A percentile compares a stretch with the other conserved stretches of the same genome.
Conservation (phyloP, 108 stramenopile genomes). For the Cafeteria roenbergensis region DNA sequence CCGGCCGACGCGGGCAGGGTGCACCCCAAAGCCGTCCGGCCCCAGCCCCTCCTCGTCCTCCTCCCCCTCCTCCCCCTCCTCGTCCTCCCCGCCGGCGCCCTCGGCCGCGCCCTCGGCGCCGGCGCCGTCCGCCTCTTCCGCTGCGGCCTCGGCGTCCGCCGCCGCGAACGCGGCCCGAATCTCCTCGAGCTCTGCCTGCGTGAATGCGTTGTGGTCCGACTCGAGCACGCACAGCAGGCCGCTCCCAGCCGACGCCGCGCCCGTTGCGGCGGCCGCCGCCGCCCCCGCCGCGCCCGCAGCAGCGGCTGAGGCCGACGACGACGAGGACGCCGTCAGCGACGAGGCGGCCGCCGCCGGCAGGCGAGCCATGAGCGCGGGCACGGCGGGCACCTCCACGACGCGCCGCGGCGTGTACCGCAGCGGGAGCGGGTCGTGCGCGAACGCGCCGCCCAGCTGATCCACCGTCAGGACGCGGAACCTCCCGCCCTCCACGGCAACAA, state of each 20-base stretch:
- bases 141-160: slow-evolving; percentile 28
- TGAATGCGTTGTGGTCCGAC: slow-evolving; percentile 78
- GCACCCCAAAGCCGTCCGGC: not conserved
- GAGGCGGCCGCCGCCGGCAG: too few species aligned
- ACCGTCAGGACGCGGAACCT: slow-evolving; percentile 76
- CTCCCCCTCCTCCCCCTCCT: slow-evolving; percentile 54
- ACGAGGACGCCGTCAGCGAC: too few species aligned
- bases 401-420: slow-evolving; percentile 86
- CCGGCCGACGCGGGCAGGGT: slow-evolving; percentile 51
- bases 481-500: slow-evolving; percentile 79
- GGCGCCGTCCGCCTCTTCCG: slow-evolving; percentile 25
- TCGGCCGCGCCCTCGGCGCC: too few species aligned
- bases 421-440: slow-evolving; percentile 66
- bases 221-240: slow-evolving; percentile 76
- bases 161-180: slow-evolving; percentile 60
- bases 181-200: slow-evolving; percentile 54
- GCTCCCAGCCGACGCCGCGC: too few species aligned
- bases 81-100: too few species aligned
- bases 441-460: slow-evolving; percentile 62
- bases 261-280: too few species aligned
- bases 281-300: too few species aligned
- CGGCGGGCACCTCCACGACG: slow-evolving; percentile 64
- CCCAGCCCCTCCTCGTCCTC: slow-evolving; percentile 60
- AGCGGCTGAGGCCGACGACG: too few species aligned
- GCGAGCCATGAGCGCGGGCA: too few species aligned